Evolutionary conservation across 1,284 basidiomycete genomes (phyloP), one percentile per base, ranked within the genome.

Genomic region (Moesziomyces globuligerus): DNA sequence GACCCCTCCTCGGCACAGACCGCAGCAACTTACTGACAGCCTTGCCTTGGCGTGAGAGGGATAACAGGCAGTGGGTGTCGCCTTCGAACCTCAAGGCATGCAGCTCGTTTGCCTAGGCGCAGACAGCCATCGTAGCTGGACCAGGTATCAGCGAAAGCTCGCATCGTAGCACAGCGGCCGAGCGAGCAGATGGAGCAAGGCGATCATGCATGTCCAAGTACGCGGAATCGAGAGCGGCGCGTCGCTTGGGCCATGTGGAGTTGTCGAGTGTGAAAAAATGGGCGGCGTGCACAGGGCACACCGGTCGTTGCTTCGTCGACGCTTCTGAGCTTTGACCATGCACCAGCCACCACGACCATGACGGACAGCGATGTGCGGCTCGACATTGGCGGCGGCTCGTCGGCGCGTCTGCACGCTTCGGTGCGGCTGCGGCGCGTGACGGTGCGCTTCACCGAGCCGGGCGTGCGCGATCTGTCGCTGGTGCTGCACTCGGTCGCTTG

Each of bases 401-500:
- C 62, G 5, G 23, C 38, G 17, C 25, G 18, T 0, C 29, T 57
- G 7, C 48, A 51, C 7, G 55, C 59, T 0, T 10, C 24, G 24
- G 18, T 71, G 9, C 51, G 61, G 9, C 20, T 72, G 6, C 49
- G 64, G n/a, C 69, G 58, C 21, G 28, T 62, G 29, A 68, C 54
- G 18, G 37, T 72, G 24, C 56, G 69, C 10, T 72, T 72, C 47
- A 67, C 69, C 29, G 69, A 72, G 34, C 55, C 69, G 6, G 69
- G 58, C 15, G 49, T 72, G 1, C 41, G 37, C 26, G 64, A 68
- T 24, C 42, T 67, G 7, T 23, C 47, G 1, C 46, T 72, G 10
- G 18, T 32, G 7, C 32, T 68, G 3, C 48, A 52, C 17, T n/a
- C 41, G 17, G 21, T 42, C 13, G 15, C 20, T 11, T 42, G 21